These are phyloP conservation scores for Globisporangium abappressorium DNA, from an alignment of 352 stramenopile species.

Conservation along the genomic window DNA sequence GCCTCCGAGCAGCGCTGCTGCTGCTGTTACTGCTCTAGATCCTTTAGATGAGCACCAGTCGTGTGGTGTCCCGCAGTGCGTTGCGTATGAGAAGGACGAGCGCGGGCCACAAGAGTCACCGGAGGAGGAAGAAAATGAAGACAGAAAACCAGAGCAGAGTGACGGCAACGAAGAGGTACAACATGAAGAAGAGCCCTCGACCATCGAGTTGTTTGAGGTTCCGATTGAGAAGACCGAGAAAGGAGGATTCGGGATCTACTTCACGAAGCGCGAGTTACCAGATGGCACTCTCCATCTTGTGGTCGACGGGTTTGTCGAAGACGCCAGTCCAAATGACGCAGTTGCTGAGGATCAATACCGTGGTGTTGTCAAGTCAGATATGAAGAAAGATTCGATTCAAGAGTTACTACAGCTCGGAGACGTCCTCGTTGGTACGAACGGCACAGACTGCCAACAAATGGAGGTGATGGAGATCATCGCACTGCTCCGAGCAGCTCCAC, in stretches of 20 bases:
- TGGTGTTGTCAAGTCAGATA: neutral
- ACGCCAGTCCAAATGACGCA: neutral
- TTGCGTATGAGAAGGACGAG: neutral
- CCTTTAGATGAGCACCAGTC: neutral
- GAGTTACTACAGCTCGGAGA: conserved; percentile 33
- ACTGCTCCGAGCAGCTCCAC: conserved; percentile 26
- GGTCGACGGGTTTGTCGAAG: conserved; percentile 41
- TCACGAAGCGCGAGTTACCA: conserved; percentile 21
- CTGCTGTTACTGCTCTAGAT: neutral
- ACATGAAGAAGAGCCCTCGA: neutral
- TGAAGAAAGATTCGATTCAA: conserved; percentile 8
- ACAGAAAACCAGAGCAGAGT: neutral
- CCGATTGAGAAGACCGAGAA: conserved; percentile 33
- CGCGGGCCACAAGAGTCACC: neutral
- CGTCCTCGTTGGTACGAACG: conserved; percentile 33
- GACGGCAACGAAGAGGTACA: neutral
- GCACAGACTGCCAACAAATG: conserved; percentile 21
- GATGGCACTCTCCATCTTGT: conserved; percentile 15
- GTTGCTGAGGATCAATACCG: neutral
- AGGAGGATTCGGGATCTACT: conserved; percentile 41
- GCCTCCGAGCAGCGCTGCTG: neutral
- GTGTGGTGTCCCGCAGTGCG: neutral
- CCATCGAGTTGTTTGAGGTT: conserved; percentile 14
- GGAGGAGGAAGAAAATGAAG: neutral
- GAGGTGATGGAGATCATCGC: conserved; percentile 26